A percentile compares a stretch with the other conserved stretches of the same genome.
phyloP scores from a whole-genome alignment of 805 yeast species.

The Wickerhamiella qilinensis region DNA sequence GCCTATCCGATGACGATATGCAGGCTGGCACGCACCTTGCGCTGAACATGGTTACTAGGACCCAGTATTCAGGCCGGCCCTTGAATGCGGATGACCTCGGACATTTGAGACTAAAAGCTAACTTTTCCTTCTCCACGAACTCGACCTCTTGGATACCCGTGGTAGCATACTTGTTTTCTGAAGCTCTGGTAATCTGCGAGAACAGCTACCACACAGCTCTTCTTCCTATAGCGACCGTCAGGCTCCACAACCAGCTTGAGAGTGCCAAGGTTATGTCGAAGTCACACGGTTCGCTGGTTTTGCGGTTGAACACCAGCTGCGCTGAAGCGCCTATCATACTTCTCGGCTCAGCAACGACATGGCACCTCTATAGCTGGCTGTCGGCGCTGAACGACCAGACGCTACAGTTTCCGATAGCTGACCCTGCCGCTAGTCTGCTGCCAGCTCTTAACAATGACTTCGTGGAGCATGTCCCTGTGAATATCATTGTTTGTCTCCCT shows the following conservation, averaged over 20 bases:
- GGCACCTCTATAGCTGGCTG: neutral
- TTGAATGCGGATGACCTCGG: conserved; percentile 1
- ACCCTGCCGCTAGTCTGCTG: neutral
- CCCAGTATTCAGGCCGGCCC: neutral
- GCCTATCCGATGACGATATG: neutral
- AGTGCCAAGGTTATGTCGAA: neutral
- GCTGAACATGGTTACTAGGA: neutral
- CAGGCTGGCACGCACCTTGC: neutral
- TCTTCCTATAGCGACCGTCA: neutral
- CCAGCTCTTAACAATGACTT: conserved; percentile 3
- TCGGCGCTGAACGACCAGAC: conserved; percentile 5
- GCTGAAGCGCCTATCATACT: neutral
- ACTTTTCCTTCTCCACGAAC: conserved; percentile 1
- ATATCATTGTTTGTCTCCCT: conserved; percentile 5
- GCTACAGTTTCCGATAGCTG: conserved; percentile 5
- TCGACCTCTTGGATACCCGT: conserved; percentile 2
- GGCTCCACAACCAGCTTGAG: neutral
- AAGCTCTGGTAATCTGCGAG: neutral
- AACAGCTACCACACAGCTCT: neutral
- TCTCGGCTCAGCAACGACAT: neutral
- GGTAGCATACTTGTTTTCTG: neutral
- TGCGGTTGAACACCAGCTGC: neutral
- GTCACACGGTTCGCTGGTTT: neutral
- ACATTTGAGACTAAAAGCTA: conserved; percentile 1
- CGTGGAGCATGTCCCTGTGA: conserved; percentile 3